phyloP scores from a whole-genome alignment of 2,329 filamentous ascomycete species.

The Lomentospora prolificans region DNA sequence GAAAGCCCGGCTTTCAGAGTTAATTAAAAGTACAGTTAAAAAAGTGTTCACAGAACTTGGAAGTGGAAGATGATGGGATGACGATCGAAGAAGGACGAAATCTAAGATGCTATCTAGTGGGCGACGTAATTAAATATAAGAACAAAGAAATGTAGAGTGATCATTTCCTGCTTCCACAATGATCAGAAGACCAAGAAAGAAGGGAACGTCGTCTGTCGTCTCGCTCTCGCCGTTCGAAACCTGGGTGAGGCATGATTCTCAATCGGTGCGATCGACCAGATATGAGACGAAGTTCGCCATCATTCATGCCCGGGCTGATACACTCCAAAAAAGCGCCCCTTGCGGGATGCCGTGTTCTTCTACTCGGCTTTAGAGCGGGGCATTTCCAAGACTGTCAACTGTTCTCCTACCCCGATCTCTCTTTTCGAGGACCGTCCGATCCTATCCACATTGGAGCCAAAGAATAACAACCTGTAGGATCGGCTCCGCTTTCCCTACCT shows the following conservation, averaged over 20 bases:
- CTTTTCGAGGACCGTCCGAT: too few relatives aligned
- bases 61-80: background rate
- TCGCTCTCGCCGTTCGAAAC: background rate
- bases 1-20: slow-evolving; percentile 4
- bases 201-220: background rate
- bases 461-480: too few relatives aligned
- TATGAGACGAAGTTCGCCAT: background rate
- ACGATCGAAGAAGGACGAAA: background rate
- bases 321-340: background rate
- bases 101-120: background rate
- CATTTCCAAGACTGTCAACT: too few relatives aligned
- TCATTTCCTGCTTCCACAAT: too few relatives aligned
- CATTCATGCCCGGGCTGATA: slow-evolving; percentile 3
- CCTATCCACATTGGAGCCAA: too few relatives aligned
- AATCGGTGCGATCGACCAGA: background rate
- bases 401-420: too few relatives aligned
- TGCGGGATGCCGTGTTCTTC: too few relatives aligned
- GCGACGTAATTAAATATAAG: background rate
- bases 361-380: too few relatives aligned
- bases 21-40: background rate
- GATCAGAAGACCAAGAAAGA: background rate
- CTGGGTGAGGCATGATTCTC: slow-evolving; percentile 2
- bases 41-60: background rate
- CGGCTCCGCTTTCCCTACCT: background rate
- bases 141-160: too few relatives aligned